Percentiles rank a stretch among this genome's conserved stretches.
Evolutionary conservation across 345 rosid genomes (phyloP).

Genomic region (Anacardium occidentale): DNA sequence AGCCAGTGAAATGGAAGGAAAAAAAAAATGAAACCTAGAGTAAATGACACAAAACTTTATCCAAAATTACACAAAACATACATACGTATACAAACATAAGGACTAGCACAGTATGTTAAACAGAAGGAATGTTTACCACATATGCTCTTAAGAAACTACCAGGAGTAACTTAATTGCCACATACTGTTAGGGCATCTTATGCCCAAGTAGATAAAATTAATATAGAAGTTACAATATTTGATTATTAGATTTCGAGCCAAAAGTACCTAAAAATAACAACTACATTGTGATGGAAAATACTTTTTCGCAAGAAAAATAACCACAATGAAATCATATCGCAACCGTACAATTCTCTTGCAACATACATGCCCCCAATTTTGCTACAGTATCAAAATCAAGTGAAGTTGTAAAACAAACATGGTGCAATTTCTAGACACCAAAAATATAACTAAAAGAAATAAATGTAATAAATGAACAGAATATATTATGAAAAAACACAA

Average conservation of each 20-base stretch:
- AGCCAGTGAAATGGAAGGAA: conserved; percentile 7
- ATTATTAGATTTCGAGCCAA: not conserved
- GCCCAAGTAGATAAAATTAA: not conserved
- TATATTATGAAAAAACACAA: not conserved
- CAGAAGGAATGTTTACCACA: not conserved
- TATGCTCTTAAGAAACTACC: not conserved
- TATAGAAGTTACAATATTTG: not conserved
- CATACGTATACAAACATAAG: not conserved
- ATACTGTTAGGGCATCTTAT: not conserved
- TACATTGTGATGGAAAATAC: not conserved
- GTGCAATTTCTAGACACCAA: not conserved
- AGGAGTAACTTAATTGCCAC: not conserved
- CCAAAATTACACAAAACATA: not conserved
- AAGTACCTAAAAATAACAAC: not conserved
- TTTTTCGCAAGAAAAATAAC: not conserved
- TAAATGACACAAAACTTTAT: not conserved
- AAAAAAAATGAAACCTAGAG: conserved; percentile 7
- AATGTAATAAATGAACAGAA: not conserved
- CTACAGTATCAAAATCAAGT: not conserved
- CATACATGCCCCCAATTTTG: not conserved
- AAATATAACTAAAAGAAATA: not conserved
- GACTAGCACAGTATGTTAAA: not conserved
- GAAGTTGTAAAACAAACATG: not conserved
- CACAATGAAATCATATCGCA: not conserved
- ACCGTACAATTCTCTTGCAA: not conserved